Evolutionary conservation across 2,329 filamentous ascomycete genomes (phyloP).

Genomic region (Talaromyces sp.): DNA sequence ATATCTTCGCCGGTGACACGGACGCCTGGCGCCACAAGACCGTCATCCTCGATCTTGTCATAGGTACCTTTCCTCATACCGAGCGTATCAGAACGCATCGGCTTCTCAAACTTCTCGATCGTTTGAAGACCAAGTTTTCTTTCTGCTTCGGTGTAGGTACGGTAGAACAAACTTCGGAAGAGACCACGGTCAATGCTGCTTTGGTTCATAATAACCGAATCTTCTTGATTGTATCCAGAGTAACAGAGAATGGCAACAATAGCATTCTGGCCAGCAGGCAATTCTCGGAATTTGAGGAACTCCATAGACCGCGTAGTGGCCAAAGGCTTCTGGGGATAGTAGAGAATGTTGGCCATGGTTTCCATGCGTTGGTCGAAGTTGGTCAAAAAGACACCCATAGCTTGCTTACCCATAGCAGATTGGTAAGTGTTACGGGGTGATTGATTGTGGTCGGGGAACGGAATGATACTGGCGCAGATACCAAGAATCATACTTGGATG

Average conservation of each 20-base stretch:
- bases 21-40: conserved; percentile 87
- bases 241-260: conserved; percentile 98
- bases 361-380: conserved; percentile 98
- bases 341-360: conserved; percentile 98
- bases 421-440: conserved; percentile 99
- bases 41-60: conserved; percentile 95
- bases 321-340: conserved; percentile 96
- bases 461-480: conserved; percentile 98
- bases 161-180: conserved; percentile 97
- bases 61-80: conserved; percentile 93
- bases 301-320: conserved; percentile 98
- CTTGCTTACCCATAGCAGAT: conserved; percentile 99
- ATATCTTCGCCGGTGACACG: conserved; percentile 97
- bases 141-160: conserved; percentile 94
- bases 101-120: conserved; percentile 93
- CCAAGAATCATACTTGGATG: conserved; percentile 98
- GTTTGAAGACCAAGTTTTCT: conserved; percentile 93
- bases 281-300: conserved; percentile 94
- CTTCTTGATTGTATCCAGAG: conserved; percentile 99
- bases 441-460: conserved; percentile 97
- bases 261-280: conserved; percentile 94
- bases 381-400: conserved; percentile 97
- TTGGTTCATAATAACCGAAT: conserved; percentile 99
- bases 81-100: conserved; percentile 80
- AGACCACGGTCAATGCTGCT: conserved; percentile 96